These are phyloP conservation scores for Sphaerostilbella broomeana DNA, from an alignment of 2,329 filamentous ascomycete genomes.

Conservation along the genomic window DNA sequence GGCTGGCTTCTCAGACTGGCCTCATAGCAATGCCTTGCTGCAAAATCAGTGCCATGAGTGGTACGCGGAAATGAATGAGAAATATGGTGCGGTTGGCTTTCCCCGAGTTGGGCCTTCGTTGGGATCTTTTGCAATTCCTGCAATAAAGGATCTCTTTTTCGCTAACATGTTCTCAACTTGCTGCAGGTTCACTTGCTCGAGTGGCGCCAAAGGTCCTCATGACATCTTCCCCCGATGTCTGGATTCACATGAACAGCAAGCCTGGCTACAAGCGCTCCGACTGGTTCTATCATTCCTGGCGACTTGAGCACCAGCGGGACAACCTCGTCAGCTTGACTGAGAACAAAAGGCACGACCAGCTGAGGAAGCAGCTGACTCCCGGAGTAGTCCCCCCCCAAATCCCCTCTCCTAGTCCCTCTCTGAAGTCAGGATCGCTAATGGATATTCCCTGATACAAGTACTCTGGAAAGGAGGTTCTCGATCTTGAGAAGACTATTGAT, in stretches of 20 bases:
- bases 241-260: conserved; percentile 37
- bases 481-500: conserved; percentile 44
- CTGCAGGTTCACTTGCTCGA: conserved; percentile 22
- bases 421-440: background rate
- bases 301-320: conserved; percentile 43
- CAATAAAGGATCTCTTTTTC: no score
- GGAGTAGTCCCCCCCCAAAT: conserved; percentile 35
- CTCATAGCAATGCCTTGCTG: conserved; percentile 22
- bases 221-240: conserved; percentile 42
- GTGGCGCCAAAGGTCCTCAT: conserved; percentile 41
- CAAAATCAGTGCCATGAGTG: conserved; percentile 18
- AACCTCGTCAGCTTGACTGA: conserved; percentile 48
- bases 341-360: conserved; percentile 37
- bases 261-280: conserved; percentile 35
- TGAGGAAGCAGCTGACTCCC: conserved; percentile 43
- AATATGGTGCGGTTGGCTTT: conserved; percentile 22
- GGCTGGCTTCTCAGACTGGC: conserved; percentile 18
- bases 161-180: no score
- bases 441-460: conserved; percentile 36
- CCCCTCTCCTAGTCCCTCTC: no score
- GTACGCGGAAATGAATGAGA: conserved; percentile 21
- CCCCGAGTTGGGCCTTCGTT: no score
- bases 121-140: no score
- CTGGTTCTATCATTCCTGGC: conserved; percentile 40
- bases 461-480: conserved; percentile 46